These are phyloP conservation scores for Roridomyces roridus DNA, from an alignment of 768 basidiomycete genomes.

Conservation along the genomic window DNA sequence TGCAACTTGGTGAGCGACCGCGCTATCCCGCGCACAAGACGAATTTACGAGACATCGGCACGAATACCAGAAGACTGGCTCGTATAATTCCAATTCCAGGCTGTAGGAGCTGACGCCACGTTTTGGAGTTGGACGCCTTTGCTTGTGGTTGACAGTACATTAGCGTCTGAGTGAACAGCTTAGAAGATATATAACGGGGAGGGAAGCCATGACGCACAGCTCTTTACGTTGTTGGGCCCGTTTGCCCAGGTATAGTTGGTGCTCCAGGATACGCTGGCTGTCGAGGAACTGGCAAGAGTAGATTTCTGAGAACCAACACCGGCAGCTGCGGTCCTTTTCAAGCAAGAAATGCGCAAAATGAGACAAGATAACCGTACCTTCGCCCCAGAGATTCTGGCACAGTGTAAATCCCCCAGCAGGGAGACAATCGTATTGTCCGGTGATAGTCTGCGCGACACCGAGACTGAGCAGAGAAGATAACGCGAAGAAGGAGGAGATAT, in stretches of 20 bases:
- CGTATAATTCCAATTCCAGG: conserved; percentile 58
- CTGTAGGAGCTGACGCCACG: conserved; percentile 52
- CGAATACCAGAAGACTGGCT: conserved; percentile 50
- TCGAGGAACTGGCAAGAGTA: conserved; percentile 47
- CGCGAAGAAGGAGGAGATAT: conserved; percentile 4
- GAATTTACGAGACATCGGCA: conserved; percentile 57
- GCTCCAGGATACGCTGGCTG: conserved; percentile 53
- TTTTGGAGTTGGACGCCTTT: conserved; percentile 55
- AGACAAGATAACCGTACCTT: conserved; percentile 32
- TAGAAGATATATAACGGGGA: neutral
- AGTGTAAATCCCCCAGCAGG: conserved; percentile 54
- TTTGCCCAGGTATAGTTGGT: conserved; percentile 60
- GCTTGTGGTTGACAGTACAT: conserved; percentile 50
- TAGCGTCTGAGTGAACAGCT: conserved; percentile 46
- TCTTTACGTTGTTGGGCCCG: conserved; percentile 55
- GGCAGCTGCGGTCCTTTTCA: conserved; percentile 29
- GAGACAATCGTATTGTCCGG: conserved; percentile 49
- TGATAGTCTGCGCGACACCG: conserved; percentile 43
- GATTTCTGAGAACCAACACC: conserved; percentile 57
- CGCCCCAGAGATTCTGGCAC: conserved; percentile 65
- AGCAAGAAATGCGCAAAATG: neutral
- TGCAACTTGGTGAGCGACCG: conserved; percentile 15
- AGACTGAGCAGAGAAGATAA: conserved; percentile 5
- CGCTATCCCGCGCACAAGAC: neutral
- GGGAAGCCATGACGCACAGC: conserved; percentile 40